Evolutionary conservation across 441 rosid genomes (phyloP), one percentile per base, ranked within the genome.

Genomic region (Pelargonium citronellum): DNA sequence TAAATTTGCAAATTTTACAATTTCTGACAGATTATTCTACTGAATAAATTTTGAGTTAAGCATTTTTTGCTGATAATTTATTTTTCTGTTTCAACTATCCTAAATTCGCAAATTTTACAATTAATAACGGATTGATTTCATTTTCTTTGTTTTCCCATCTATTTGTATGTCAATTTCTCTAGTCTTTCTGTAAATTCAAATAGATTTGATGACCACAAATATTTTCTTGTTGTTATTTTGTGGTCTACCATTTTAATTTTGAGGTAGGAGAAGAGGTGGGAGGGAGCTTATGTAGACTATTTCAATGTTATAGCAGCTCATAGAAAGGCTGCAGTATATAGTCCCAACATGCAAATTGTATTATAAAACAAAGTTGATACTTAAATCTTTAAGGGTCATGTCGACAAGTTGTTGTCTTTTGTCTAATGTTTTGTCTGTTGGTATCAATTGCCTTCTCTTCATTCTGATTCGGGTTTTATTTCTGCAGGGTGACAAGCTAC

Each of bases 401-500:
- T 34, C 72, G 64, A 43, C 68, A 39, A 73, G 2, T 67, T 43
- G 1, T 49, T 10, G 7, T 44, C 15, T 17, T 65, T 74, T 24
- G 19, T 64, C 20, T 34, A 64, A 64, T 30, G 43, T 4, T 64
- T 30, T 73, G 34, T 15, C 47, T 69, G 55, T 67, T 69, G 57
- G 22, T 66, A 7, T 64, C 30, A 55, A 51, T 75, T 55, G 15
- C 64, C 51, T 77, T 67, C 22, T 64, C 73, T 69, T 75, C 64
- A 70, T 62, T 24, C 58, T 27, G 71, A 46, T 60, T 47, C n/a
- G 61, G 58, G 66, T 74, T 39, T 77, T 73, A n/a, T 70, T 68
- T 75, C 55, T 71, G 66, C 63, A 95, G 99, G 94, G 82, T 75
- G 88, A 88, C 74, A 85, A 83, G 79, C 73, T 95, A 75, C 86